Base-by-base conservation (phyloP, 2,329 filamentous ascomycete genomes). In the Colletotrichum lini region DNA sequence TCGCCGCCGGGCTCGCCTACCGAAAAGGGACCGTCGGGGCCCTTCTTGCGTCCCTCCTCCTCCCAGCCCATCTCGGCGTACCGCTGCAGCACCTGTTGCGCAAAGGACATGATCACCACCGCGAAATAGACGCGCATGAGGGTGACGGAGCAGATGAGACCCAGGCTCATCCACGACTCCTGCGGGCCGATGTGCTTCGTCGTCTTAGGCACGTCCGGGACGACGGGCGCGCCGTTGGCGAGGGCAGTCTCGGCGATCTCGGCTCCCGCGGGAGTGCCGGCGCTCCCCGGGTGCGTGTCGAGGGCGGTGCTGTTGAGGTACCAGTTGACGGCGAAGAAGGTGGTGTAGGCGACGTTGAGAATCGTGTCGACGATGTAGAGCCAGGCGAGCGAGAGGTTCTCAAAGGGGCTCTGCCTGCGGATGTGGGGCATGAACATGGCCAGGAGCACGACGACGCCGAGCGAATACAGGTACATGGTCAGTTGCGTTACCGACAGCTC, bases 381-480 rank as follows among this genome's bases (percentile, higher is more conserved):
- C 88, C 94, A 97, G 4, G 94, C 94, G 63, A 98, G 89, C 2
- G 91, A 89, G 35, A 98, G 87, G 76, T 91, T 93, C 78, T 97
- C 91, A 67, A 98, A 89, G 1, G 94, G 93, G 40, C 89, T 91
- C 77, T 94, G 92, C 76, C 90, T 88, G 74, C 93, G 92, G 79
- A 98, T 94, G 79, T 96, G 92, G 59, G 93, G 93, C 77, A 93
- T 88, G 58, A 97, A 91, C 77, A 90, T 88, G 62, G 89, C 86
- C 75, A 94, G 88, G 56, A 93, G 82, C 74, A 87, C 85, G 74
- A 98, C 90, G 38, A 93, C 88, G 73, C 89, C 76, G 72, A 96
- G 87, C 35, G 93, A 96, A 87, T 97, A 97, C 59, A 97, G 87
- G 86, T 98, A 98, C 87, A 97, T 96, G 69, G 93, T 93, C 68